A percentile compares a stretch with the other conserved stretches of the same genome.
phyloP scores from a whole-genome alignment of 2,329 filamentous ascomycete genomes.

The Cordyceps militaris region DNA sequence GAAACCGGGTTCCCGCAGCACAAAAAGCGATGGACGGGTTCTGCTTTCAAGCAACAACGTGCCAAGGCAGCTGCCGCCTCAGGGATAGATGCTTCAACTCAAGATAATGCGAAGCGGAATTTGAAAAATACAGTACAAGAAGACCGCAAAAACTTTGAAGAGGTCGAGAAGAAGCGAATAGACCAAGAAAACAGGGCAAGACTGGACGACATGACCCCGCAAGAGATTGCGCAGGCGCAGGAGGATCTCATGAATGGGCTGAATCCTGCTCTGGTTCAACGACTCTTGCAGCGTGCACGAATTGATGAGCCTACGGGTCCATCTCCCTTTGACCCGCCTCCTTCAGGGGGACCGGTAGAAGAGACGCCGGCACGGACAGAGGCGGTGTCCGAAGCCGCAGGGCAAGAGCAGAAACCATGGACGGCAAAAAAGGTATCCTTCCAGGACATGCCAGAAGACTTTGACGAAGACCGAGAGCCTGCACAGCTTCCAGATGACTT shows the following conservation, averaged over 20 bases:
- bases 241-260: constrained; percentile 73
- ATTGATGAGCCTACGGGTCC: constrained; percentile 54
- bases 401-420: neutral
- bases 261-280: constrained; percentile 68
- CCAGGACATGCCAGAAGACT: constrained; percentile 19
- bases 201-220: constrained; percentile 69
- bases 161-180: constrained; percentile 63
- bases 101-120: constrained; percentile 1
- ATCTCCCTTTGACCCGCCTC: constrained; percentile 35
- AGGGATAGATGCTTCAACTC: neutral
- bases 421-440: constrained; percentile 20
- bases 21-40: constrained; percentile 66
- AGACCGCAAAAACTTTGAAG: constrained; percentile 23
- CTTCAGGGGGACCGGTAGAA: constrained; percentile 15
- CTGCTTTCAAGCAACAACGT: constrained; percentile 66
- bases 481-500: constrained; percentile 34
- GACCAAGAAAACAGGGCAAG: constrained; percentile 73
- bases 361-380: neutral
- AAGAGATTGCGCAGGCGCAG: constrained; percentile 74
- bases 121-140: constrained; percentile 8
- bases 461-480: constrained; percentile 38
- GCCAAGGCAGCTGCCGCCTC: constrained; percentile 17
- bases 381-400: neutral
- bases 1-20: constrained; percentile 80
- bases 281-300: constrained; percentile 67